A percentile compares a stretch with the other conserved stretches of the same genome.
Evolutionary conservation across 1,284 basidiomycete species (phyloP).

Genomic region (Peniophora sp.): DNA sequence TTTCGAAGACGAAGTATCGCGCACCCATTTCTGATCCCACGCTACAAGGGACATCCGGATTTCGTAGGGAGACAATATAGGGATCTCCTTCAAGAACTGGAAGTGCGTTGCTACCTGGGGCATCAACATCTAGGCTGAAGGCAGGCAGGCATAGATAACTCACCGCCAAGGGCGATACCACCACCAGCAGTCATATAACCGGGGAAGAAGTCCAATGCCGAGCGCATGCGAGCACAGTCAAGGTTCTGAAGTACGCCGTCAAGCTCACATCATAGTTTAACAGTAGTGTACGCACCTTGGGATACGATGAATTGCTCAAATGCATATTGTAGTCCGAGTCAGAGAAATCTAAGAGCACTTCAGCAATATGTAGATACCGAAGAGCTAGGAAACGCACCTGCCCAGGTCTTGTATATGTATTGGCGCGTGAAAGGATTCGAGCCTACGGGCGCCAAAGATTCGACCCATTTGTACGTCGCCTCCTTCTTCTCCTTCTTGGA

Average conservation of each 20-base stretch:
- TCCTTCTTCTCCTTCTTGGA: slow-evolving; percentile 20
- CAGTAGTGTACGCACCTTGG: slow-evolving; percentile 40
- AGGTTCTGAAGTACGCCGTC: slow-evolving; percentile 24
- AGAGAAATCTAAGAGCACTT: slow-evolving; percentile 39
- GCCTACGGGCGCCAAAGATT: slow-evolving; percentile 46
- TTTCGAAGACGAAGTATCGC: slow-evolving; percentile 13
- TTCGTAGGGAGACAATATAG: slow-evolving; percentile 63
- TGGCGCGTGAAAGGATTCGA: slow-evolving; percentile 41
- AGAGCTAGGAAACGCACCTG: slow-evolving; percentile 35
- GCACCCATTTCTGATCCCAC: slow-evolving; percentile 87
- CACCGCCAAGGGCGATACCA: slow-evolving; percentile 66
- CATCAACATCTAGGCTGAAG: slow-evolving; percentile 1
- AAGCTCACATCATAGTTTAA: background rate
- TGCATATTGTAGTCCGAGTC: slow-evolving; percentile 68
- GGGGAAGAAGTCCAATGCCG: slow-evolving; percentile 45
- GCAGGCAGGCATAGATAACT: slow-evolving; percentile 11
- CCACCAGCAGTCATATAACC: slow-evolving; percentile 58
- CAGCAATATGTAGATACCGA: background rate
- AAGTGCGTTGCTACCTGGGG: slow-evolving; percentile 53
- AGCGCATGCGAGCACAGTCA: slow-evolving; percentile 41
- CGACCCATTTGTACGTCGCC: slow-evolving; percentile 29
- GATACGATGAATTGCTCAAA: slow-evolving; percentile 72
- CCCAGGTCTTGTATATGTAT: slow-evolving; percentile 38
- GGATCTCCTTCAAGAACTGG: slow-evolving; percentile 73
- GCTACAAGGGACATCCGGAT: slow-evolving; percentile 57